Conservation (phyloP, 192 early-diverging fungal genomes). For the Backusella circina region DNA sequence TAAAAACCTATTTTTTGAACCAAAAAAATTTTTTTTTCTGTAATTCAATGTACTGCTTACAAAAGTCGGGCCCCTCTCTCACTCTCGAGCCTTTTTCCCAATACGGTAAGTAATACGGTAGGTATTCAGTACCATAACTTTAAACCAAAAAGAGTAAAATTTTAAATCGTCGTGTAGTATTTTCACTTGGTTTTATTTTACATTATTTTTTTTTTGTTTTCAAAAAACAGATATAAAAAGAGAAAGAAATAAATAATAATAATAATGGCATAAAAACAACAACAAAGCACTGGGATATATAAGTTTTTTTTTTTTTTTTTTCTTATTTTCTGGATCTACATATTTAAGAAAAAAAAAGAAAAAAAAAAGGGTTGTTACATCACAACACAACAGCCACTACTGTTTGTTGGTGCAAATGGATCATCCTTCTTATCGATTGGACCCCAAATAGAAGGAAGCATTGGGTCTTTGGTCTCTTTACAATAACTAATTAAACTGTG, state of each 20-base stretch:
- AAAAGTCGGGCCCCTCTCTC: no score
- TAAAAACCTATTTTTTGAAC: no score
- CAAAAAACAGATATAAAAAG: no score
- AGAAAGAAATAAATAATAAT: background rate
- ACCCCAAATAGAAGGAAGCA: slow-evolving; percentile 44
- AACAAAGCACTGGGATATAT: background rate
- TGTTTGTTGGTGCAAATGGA: slow-evolving; percentile 35
- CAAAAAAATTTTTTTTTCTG: no score
- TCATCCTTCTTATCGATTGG: slow-evolving; percentile 39
- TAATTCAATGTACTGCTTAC: no score
- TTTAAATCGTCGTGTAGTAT: no score
- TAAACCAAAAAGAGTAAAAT: no score
- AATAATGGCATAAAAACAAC: background rate
- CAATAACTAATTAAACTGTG: slow-evolving; percentile 39
- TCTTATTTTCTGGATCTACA: background rate
- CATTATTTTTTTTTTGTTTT: background rate
- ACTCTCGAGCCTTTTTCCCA: no score
- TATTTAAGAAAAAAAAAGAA: background rate
- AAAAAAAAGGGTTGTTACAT: slow-evolving; percentile 16
- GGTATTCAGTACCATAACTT: no score
- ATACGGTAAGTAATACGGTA: no score
- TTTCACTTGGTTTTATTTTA: no score
- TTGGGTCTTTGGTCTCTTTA: slow-evolving; percentile 34
- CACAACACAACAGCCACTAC: slow-evolving; percentile 30
- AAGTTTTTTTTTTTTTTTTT: background rate